Percentiles rank a stretch among this genome's conserved stretches.
These are phyloP conservation scores for Trichoderma hamatum DNA, from an alignment of 2,329 filamentous ascomycete genomes.

Conservation along the genomic window DNA sequence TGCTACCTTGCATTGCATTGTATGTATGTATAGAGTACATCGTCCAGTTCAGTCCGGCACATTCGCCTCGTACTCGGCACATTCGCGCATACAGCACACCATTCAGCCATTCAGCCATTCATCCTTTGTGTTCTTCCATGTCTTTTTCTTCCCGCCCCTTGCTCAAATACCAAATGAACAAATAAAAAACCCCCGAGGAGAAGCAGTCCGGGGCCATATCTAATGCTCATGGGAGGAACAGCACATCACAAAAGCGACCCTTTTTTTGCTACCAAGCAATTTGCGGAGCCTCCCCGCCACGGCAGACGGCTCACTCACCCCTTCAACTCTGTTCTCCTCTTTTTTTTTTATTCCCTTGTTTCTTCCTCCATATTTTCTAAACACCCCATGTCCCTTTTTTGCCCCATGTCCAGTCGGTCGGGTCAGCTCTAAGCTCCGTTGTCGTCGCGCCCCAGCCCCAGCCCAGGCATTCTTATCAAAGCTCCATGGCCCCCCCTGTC, in stretches of 20 bases:
- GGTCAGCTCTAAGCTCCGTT: slow-evolving; percentile 20
- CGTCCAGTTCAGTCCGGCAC: background rate
- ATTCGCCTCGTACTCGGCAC: slow-evolving; percentile 16
- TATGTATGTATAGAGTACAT: background rate
- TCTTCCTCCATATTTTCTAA: background rate
- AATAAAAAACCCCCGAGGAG: background rate
- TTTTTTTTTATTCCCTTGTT: background rate
- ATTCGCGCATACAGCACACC: background rate
- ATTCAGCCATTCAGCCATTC: slow-evolving; percentile 22
- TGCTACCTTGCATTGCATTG: background rate
- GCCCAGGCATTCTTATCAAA: background rate
- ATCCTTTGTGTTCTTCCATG: background rate
- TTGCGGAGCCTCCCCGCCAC: background rate
- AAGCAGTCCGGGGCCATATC: background rate
- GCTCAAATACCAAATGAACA: background rate
- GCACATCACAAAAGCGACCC: background rate
- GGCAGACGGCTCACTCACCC: background rate
- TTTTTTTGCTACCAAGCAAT: background rate
- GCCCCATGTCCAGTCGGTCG: slow-evolving; percentile 20
- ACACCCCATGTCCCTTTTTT: background rate
- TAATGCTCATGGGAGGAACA: background rate
- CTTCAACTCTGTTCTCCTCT: background rate
- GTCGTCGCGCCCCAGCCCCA: background rate
- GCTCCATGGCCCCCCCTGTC: background rate
- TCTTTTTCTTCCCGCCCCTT: background rate